Percentiles rank a stretch among this genome's conserved stretches.
These are phyloP conservation scores for Juglanconis sp. DNA, from an alignment of 2,329 filamentous ascomycete genomes.

Conservation along the genomic window DNA sequence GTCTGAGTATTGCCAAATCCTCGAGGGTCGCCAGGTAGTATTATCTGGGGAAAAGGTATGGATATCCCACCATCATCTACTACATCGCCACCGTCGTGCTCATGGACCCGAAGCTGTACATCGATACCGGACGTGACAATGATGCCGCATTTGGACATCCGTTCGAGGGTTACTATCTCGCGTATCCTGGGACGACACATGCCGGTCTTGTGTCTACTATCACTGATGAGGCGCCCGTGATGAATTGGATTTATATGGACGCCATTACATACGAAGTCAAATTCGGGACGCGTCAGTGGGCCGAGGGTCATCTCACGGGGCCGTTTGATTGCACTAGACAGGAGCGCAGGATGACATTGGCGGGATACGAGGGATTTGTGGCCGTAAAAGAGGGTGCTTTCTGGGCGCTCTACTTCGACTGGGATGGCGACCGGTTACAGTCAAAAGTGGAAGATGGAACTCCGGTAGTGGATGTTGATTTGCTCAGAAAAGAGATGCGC, in stretches of 20 bases:
- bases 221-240: constrained; percentile 42
- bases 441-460: constrained; percentile 44
- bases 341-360: constrained; percentile 47
- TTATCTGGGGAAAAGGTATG: constrained; percentile 41
- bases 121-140: constrained; percentile 36
- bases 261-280: constrained; percentile 43
- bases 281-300: constrained; percentile 40
- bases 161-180: constrained; percentile 55
- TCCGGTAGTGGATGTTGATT: constrained; percentile 52
- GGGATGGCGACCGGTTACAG: constrained; percentile 41
- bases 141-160: constrained; percentile 40
- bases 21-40: constrained; percentile 43
- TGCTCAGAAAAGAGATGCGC: constrained; percentile 47
- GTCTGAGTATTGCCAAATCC: constrained; percentile 37
- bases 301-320: constrained; percentile 42
- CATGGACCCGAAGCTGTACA: constrained; percentile 36
- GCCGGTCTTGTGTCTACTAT: constrained; percentile 47
- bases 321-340: constrained; percentile 51
- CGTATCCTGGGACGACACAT: constrained; percentile 49
- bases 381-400: constrained; percentile 43
- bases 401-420: constrained; percentile 47
- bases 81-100: not conserved
- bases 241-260: constrained; percentile 50
- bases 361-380: constrained; percentile 47
- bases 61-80: not conserved